Evolutionary conservation across 345 rosid genomes (phyloP).

Genomic region (Salix udensis): DNA sequence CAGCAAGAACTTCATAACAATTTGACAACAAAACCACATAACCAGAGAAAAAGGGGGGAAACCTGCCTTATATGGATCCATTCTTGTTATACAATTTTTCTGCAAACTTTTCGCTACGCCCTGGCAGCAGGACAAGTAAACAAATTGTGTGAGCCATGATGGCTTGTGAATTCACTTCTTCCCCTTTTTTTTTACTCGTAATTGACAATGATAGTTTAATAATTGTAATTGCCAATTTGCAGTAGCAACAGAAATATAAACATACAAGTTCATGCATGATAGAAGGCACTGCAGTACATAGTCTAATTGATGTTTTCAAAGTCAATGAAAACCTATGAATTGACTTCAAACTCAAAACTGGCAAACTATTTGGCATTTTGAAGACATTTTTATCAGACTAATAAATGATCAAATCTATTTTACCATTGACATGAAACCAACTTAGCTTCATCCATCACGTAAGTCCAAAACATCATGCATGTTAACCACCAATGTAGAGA

Average conservation of each 20-base stretch:
- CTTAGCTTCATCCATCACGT: neutral
- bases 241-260: neutral
- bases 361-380: too few relatives aligned
- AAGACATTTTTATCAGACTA: too few relatives aligned
- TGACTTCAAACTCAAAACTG: too few relatives aligned
- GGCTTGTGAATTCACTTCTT: neutral
- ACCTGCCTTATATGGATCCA: slow-evolving; percentile 20
- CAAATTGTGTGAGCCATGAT: neutral
- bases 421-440: neutral
- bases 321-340: too few relatives aligned
- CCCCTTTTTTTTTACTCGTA: neutral
- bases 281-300: too few relatives aligned
- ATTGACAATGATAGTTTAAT: neutral
- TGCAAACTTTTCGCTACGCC: slow-evolving; percentile 54
- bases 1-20: neutral
- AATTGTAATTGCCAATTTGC: neutral
- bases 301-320: too few relatives aligned
- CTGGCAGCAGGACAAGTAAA: slow-evolving; percentile 28
- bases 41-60: neutral
- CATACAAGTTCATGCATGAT: neutral
- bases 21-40: neutral
- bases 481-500: neutral
- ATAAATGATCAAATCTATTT: neutral
- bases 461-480: neutral
- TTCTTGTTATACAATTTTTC: slow-evolving; percentile 21